Evolutionary conservation across 192 early-diverging fungal genomes (phyloP), one percentile per base, ranked within the genome.

Genomic region (Backusella westeae): DNA sequence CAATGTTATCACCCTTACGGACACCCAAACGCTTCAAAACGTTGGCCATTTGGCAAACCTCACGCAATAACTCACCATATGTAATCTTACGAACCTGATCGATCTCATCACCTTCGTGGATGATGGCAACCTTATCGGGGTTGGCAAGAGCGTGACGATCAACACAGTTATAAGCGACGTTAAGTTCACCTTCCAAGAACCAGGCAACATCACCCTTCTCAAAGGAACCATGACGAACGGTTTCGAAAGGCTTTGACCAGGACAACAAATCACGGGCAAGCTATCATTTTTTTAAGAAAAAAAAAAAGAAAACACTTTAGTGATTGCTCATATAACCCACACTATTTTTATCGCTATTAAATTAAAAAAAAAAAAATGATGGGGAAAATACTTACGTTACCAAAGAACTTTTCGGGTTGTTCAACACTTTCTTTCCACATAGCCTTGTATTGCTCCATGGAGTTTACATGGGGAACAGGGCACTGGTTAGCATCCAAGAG

Each of bases 131-230:
- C 86, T 89, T 89, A 78, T 90, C 85, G 17, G 96, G 96, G 74
- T 92, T 86, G 56, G 83, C 75, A 26, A 89, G 66, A 38, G 96
- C 97, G 84, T 96, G 94, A 56, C 97, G 92, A 82, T 99, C 97
- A 38, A 99, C 92, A 85, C 96, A 97, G 90, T 99, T 99, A 88
- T 94, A 94, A 34, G 92, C 89, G n/a, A 91, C 94, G 80, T 99
- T 99, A 77, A 99, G 87, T 78, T 93, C 83, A 52, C 97, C 97
- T 76, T 94, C 93, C 38, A 89, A 84, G 87, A 99, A 99, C 97
- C 97, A 99, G 38, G 95, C 90, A 76, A 94, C 89, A 83, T 99
- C 91, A 68, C 97, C 97, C 56, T 92, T 86, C 34, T 90, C 81
- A 77, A 98, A 94, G 63, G 84, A 85, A 35, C 97, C 96, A 49